phyloP scores from a whole-genome alignment of 805 yeast species.

The Cyberlindnera japonica region DNA sequence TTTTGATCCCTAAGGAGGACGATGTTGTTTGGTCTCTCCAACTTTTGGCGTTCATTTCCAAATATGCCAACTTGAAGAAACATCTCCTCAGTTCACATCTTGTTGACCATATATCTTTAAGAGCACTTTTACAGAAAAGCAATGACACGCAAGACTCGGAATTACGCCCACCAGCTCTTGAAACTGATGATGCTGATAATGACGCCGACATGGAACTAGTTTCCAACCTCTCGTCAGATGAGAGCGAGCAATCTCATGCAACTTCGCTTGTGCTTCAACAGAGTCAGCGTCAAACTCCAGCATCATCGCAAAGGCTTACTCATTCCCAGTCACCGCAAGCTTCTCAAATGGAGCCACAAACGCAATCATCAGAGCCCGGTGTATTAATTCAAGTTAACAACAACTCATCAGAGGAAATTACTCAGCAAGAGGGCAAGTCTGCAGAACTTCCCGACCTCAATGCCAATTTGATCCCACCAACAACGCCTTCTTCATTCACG shows the following conservation, averaged over 20 bases:
- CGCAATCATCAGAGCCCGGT: slow-evolving; percentile 6
- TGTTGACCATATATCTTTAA: slow-evolving; percentile 62
- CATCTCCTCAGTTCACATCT: slow-evolving; percentile 71
- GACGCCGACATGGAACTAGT: slow-evolving; percentile 37
- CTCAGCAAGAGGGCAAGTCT: slow-evolving; percentile 9
- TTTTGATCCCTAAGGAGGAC: slow-evolving; percentile 85
- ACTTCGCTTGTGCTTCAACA: slow-evolving; percentile 2
- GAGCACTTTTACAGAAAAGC: slow-evolving; percentile 29
- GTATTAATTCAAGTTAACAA: slow-evolving; percentile 13
- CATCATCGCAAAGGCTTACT: slow-evolving; percentile 5
- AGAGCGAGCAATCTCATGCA: slow-evolving; percentile 15
- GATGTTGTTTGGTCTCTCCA: slow-evolving; percentile 94
- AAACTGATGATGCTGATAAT: slow-evolving; percentile 34
- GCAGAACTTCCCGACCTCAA: slow-evolving; percentile 14
- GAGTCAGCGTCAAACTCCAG: slow-evolving; percentile 1
- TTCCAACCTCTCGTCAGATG: slow-evolving; percentile 28
- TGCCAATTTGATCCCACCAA: slow-evolving; percentile 5
- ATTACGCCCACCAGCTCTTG: slow-evolving; percentile 19
- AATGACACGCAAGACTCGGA: slow-evolving; percentile 25
- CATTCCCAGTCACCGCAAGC: slow-evolving; percentile 9
- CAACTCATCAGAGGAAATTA: slow-evolving; percentile 13
- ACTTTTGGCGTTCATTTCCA: slow-evolving; percentile 86
- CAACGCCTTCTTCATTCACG: background rate
- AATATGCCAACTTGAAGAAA: slow-evolving; percentile 77
- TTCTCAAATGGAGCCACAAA: slow-evolving; percentile 12